These are phyloP conservation scores for Trametes gibbosa DNA, from an alignment of 768 basidiomycete genomes.

Conservation along the genomic window DNA sequence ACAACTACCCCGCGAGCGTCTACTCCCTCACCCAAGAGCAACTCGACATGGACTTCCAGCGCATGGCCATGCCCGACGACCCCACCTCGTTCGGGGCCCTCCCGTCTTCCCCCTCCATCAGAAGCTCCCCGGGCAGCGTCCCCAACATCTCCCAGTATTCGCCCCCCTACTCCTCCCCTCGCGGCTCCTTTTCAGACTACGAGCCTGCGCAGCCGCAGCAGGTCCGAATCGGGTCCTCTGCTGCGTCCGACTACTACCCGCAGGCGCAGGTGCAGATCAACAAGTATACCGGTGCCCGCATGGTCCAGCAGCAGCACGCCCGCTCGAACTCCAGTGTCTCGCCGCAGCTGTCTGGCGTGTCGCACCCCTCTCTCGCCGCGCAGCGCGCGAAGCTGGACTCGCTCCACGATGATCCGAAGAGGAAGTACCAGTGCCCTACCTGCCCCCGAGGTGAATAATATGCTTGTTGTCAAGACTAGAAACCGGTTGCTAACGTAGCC, in stretches of 20 bases:
- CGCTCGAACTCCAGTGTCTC: slow-evolving; percentile 59
- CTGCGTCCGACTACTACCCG: slow-evolving; percentile 47
- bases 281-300: slow-evolving; percentile 21
- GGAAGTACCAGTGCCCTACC: slow-evolving; percentile 72
- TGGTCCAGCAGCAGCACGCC: slow-evolving; percentile 33
- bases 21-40: slow-evolving; percentile 37
- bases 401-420: slow-evolving; percentile 61
- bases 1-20: slow-evolving; percentile 45
- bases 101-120: slow-evolving; percentile 38
- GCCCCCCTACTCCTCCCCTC: slow-evolving; percentile 28
- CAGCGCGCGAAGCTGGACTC: slow-evolving; percentile 36
- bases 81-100: slow-evolving; percentile 52
- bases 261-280: slow-evolving; percentile 24
- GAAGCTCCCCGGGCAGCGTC: slow-evolving; percentile 54
- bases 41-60: slow-evolving; percentile 69
- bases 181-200: slow-evolving; percentile 69
- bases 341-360: slow-evolving; percentile 44
- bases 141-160: slow-evolving; percentile 28
- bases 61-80: slow-evolving; percentile 40
- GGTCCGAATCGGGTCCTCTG: slow-evolving; percentile 44
- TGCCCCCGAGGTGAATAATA: slow-evolving; percentile 64
- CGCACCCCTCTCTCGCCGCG: slow-evolving; percentile 24
- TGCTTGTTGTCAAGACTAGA: background rate
- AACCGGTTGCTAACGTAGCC: background rate
- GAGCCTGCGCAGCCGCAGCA: slow-evolving; percentile 46